Evolutionary conservation across 257 asterid species (phyloP).

Genomic region (Gardenia jasminoides): DNA sequence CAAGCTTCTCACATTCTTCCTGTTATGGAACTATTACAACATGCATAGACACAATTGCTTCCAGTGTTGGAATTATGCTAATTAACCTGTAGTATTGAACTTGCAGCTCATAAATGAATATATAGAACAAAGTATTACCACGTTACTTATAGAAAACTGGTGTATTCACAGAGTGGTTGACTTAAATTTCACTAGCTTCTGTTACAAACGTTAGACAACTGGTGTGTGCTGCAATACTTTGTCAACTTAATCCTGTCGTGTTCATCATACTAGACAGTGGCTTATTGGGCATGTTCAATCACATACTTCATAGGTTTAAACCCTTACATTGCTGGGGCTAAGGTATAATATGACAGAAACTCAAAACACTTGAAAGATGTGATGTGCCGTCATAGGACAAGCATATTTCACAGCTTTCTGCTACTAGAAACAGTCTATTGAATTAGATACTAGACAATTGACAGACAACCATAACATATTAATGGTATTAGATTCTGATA

Average conservation of each 20-base stretch:
- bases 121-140: background rate
- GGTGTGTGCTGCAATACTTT: background rate
- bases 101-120: background rate
- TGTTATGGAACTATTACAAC: background rate
- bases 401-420: background rate
- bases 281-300: background rate
- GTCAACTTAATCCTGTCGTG: background rate
- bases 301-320: background rate
- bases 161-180: background rate
- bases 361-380: background rate
- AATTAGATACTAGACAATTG: background rate
- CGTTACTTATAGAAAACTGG: background rate
- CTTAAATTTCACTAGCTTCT: background rate
- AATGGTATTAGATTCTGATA: background rate
- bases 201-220: background rate
- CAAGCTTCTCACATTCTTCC: background rate
- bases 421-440: background rate
- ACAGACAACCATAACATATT: background rate
- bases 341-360: background rate
- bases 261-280: background rate
- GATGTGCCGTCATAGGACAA: background rate
- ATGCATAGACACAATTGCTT: background rate
- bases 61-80: background rate
- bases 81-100: background rate
- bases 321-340: background rate